Base-by-base conservation (phyloP, 73 alveolate genomes). In the Breviolum minutum region DNA sequence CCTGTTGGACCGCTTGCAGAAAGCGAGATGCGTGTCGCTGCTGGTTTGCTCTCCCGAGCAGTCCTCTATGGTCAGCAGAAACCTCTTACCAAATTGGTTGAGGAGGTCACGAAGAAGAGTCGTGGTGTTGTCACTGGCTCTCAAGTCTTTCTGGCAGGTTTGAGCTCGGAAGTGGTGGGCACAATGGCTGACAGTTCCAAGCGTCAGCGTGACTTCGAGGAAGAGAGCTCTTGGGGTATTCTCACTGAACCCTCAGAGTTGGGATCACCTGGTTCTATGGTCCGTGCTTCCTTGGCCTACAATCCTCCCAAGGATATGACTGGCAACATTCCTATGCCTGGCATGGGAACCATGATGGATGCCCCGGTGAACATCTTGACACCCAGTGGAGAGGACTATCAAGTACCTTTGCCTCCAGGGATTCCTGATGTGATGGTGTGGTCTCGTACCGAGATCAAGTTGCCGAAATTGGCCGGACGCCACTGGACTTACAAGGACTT, bases 181-280 rank as follows among this genome's bases (percentile, higher is more conserved):
- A 24, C 82, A 16, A 73, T 73, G 82, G 24, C 82, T 73, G 82
- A 73, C 82, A 24, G 82, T 9, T 73, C 82, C 82, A 73, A 73
- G 8, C 82, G 82, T 73, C 82, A 73, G 82, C 30, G 82, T 22
- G 82, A 73, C 20, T 29, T 16, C 19, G 81, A 73, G 7, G 24
- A 29, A 1, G 82, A 73, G 8, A 40, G 54, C 3, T 40, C 54
- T 3, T 73, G 82, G 54, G 82, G 82, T 40, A 19, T 73, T 13
- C 54, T 73, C 16, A 22, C 82, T 2, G 54, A 73, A 16, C 11
- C 16, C 54, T 12, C 14, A 0, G 60, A 14, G 54, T 20, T 12
- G 9, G 82, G 29, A 73, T 22, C 82, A 0, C 48, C 7, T 19
- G 82, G 74, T 2, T 54, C 48, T 2, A 66, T 13, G 22, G 22